phyloP scores from a whole-genome alignment of 495 filamentous ascomycete genomes.

The Aspergillus nidulans region DNA sequence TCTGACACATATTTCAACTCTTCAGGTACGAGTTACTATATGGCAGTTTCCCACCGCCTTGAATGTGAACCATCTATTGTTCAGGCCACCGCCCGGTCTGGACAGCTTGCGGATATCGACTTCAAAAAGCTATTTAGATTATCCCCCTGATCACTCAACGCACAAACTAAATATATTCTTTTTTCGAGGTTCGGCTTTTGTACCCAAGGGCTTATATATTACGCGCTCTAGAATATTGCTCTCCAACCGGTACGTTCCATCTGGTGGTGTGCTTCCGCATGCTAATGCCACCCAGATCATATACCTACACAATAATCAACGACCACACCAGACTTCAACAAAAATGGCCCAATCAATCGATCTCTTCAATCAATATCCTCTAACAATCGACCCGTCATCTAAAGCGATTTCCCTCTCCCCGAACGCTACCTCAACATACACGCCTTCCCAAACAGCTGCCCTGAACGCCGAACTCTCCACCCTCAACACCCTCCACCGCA shows the following conservation, averaged over 20 bases:
- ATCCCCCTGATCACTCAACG: neutral
- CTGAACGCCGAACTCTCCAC: slow-evolving; percentile 61
- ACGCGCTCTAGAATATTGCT: no score
- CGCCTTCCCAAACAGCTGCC: slow-evolving; percentile 30
- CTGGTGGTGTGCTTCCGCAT: neutral
- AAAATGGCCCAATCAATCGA: slow-evolving; percentile 48
- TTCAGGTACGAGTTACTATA: neutral
- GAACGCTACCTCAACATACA: slow-evolving; percentile 21
- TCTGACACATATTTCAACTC: neutral
- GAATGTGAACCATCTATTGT: neutral
- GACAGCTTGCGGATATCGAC: slow-evolving; percentile 16
- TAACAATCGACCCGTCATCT: slow-evolving; percentile 70
- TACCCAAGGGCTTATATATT: neutral
- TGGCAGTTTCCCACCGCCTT: slow-evolving; percentile 10
- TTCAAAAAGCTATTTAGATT: neutral
- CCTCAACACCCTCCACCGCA: slow-evolving; percentile 70
- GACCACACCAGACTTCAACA: slow-evolving; percentile 2
- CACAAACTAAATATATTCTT: neutral
- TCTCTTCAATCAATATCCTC: slow-evolving; percentile 76
- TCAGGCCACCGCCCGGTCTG: slow-evolving; percentile 7
- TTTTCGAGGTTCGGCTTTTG: neutral
- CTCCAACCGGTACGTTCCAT: neutral
- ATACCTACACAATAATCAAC: neutral
- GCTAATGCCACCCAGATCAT: neutral
- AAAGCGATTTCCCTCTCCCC: slow-evolving; percentile 65